Percentiles rank a stretch among this genome's conserved stretches.
Evolutionary conservation across 495 filamentous ascomycete species (phyloP).

Genomic region (Corynascus novoguineensis): DNA sequence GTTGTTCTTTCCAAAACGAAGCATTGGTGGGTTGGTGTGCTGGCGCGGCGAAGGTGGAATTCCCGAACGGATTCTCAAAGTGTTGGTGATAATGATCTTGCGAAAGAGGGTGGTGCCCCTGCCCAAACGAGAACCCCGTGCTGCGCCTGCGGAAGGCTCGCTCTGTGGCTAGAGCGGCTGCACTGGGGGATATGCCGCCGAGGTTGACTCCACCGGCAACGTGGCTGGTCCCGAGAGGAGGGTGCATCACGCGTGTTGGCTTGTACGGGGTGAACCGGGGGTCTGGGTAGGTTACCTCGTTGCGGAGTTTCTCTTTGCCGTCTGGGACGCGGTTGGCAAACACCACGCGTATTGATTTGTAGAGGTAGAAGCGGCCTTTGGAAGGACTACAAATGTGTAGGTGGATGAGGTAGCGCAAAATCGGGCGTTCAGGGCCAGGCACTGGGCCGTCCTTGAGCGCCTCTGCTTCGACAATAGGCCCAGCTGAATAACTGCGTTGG

Average conservation of each 20-base stretch:
- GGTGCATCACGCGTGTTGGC: conserved; percentile 49
- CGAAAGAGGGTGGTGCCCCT: neutral
- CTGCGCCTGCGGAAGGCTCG: conserved; percentile 54
- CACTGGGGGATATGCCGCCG: conserved; percentile 23
- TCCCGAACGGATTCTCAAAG: neutral
- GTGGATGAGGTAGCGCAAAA: conserved; percentile 86
- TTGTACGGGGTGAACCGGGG: conserved; percentile 85
- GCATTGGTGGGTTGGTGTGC: neutral
- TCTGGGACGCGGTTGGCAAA: conserved; percentile 98
- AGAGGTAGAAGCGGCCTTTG: conserved; percentile 79
- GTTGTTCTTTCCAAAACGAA: too few relatives aligned
- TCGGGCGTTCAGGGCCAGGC: conserved; percentile 58
- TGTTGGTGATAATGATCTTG: conserved; percentile 9
- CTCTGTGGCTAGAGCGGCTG: conserved; percentile 48
- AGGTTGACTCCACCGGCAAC: conserved; percentile 18
- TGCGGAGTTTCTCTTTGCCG: conserved; percentile 87
- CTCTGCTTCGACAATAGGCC: conserved; percentile 63
- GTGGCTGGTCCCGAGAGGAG: conserved; percentile 12
- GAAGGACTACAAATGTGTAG: conserved; percentile 87
- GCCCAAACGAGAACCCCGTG: conserved; percentile 45
- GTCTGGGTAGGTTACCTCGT: conserved; percentile 85
- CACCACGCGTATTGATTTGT: conserved; percentile 88
- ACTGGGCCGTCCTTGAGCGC: conserved; percentile 17
- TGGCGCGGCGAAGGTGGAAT: neutral
- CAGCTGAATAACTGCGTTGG: conserved; percentile 88